Conservation (phyloP, 1,139 yeast species). For the Candida glucosophila region DNA sequence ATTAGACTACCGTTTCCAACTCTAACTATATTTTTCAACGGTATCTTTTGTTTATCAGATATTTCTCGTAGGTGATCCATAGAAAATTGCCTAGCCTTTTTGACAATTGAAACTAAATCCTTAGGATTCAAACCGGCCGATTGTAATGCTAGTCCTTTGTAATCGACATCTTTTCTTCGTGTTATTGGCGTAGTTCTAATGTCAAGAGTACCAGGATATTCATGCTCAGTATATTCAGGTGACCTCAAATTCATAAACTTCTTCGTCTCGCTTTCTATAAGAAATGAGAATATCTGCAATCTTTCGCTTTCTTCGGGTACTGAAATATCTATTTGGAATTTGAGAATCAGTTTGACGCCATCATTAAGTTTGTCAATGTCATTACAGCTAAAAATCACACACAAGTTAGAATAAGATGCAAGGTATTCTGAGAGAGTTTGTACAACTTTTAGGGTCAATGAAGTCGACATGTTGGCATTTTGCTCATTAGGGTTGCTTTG, state of each 20-base stretch:
- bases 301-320: conserved; percentile 82
- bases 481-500: conserved; percentile 58
- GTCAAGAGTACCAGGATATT: conserved; percentile 13
- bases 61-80: conserved; percentile 36
- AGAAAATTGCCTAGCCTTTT: conserved; percentile 54
- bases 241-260: conserved; percentile 2
- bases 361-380: conserved; percentile 68
- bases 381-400: conserved; percentile 62
- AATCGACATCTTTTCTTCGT: conserved; percentile 47
- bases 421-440: conserved; percentile 53
- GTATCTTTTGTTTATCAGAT: conserved; percentile 8
- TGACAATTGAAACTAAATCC: conserved; percentile 67
- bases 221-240: conserved; percentile 11
- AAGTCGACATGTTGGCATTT: conserved; percentile 44
- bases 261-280: conserved; percentile 21
- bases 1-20: conserved; percentile 48
- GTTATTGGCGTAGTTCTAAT: conserved; percentile 15
- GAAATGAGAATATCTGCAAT: conserved; percentile 46
- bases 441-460: conserved; percentile 51
- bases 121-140: conserved; percentile 91
- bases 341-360: conserved; percentile 56
- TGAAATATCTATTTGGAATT: conserved; percentile 66
- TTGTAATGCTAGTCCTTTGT: conserved; percentile 61
- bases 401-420: conserved; percentile 23
- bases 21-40: conserved; percentile 19